phyloP scores from a whole-genome alignment of 257 asterid species.

The Solanum pimpinellifolium region DNA sequence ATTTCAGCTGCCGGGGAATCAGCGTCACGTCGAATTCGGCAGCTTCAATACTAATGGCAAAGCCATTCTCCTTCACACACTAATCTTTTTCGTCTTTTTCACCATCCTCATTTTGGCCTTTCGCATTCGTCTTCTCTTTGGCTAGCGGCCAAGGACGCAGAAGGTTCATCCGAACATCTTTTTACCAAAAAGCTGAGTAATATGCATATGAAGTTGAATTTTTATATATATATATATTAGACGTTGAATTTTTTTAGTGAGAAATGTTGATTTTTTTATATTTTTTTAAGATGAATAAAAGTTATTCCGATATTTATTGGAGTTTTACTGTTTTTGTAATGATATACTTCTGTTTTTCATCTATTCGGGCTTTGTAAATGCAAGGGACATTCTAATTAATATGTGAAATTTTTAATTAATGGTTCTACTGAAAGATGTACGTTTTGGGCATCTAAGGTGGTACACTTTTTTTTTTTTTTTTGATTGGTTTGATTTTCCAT shows the following conservation, averaged over 20 bases:
- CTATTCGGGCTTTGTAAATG: not conserved
- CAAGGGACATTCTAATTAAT: not conserved
- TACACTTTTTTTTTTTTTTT: not conserved
- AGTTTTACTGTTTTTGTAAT: not conserved
- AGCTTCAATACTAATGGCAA: constrained; percentile 45
- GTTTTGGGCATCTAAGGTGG: not conserved
- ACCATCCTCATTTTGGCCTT: constrained; percentile 48
- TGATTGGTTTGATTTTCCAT: not conserved
- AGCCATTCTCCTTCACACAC: constrained; percentile 41
- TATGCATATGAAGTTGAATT: not conserved
- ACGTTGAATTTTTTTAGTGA: not conserved
- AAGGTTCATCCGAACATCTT: not conserved
- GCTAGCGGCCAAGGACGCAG: not conserved
- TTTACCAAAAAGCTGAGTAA: not conserved
- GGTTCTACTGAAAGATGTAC: not conserved
- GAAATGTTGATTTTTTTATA: not conserved
- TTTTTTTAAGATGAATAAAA: not conserved
- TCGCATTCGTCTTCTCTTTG: constrained; percentile 18
- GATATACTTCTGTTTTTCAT: not conserved
- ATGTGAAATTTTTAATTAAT: not conserved
- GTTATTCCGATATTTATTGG: not conserved
- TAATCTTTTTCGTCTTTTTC: constrained; percentile 31
- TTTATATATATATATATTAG: not conserved
- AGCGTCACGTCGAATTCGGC: constrained; percentile 33
- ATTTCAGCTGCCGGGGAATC: constrained; percentile 45